These are phyloP conservation scores for Malassezia restricta DNA, from an alignment of 1,284 basidiomycete species.

Conservation along the genomic window DNA sequence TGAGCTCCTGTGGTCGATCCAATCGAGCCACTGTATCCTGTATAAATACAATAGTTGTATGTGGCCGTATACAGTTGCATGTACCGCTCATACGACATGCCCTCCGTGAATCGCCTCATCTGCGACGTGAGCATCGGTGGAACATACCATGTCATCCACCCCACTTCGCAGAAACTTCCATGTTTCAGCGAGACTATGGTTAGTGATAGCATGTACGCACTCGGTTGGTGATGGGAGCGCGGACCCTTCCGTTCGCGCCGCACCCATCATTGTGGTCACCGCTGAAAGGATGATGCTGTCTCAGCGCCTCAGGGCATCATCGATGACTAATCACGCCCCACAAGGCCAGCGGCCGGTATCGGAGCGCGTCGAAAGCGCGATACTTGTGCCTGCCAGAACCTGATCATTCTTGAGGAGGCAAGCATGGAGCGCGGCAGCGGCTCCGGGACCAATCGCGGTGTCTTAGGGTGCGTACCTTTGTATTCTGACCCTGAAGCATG, in stretches of 20 bases:
- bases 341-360: too few relatives aligned
- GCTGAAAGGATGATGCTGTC: neutral
- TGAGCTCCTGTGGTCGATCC: conserved; percentile 57
- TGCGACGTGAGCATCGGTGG: neutral
- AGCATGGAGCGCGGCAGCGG: neutral
- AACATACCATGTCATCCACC: conserved; percentile 49
- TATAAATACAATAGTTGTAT: conserved; percentile 91
- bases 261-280: neutral
- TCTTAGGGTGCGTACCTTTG: neutral
- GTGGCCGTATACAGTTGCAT: conserved; percentile 76
- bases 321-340: too few relatives aligned
- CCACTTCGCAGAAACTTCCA: conserved; percentile 80
- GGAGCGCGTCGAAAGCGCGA: too few relatives aligned
- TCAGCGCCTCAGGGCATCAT: neutral
- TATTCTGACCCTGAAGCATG: conserved; percentile 19
- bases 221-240: conserved; percentile 11
- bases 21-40: conserved; percentile 54
- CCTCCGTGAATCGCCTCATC: conserved; percentile 55
- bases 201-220: conserved; percentile 4
- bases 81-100: conserved; percentile 82
- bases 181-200: conserved; percentile 57
- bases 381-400: too few relatives aligned
- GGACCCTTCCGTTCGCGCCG: neutral
- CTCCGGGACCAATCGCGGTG: neutral
- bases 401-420: neutral